Conservation (phyloP, 2,329 filamentous ascomycete genomes). For the Botryotinia narcissicola region DNA sequence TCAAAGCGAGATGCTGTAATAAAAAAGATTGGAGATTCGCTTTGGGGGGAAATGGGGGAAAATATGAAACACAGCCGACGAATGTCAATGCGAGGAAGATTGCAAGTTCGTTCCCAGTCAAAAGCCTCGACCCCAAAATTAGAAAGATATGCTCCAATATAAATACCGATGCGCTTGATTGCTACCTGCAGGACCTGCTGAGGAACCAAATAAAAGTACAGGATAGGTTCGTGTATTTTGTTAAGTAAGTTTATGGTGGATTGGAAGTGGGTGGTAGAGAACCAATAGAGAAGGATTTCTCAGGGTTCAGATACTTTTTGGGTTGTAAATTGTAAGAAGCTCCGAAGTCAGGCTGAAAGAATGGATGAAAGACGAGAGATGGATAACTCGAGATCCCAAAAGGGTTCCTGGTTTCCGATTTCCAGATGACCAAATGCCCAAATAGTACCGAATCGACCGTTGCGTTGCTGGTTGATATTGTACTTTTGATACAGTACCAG, state of each 20-base stretch:
- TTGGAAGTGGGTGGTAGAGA: background rate
- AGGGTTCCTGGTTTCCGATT: background rate
- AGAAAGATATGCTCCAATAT: conserved; percentile 26
- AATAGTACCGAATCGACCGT: background rate
- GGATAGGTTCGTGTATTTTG: conserved; percentile 15
- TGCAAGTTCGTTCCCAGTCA: conserved; percentile 23
- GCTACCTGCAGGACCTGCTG: conserved; percentile 26
- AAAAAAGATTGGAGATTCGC: conserved; percentile 14
- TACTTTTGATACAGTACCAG: background rate
- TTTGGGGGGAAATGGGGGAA: conserved; percentile 11
- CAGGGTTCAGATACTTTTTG: background rate
- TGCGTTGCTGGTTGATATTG: background rate
- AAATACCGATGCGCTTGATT: conserved; percentile 33
- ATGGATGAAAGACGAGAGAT: background rate
- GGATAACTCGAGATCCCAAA: background rate
- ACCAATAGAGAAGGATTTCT: background rate
- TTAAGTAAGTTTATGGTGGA: conserved; percentile 5
- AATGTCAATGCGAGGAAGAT: conserved; percentile 30
- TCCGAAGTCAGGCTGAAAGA: background rate
- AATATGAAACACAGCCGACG: conserved; percentile 17
- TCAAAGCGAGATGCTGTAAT: conserved; percentile 15
- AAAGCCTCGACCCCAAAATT: conserved; percentile 27
- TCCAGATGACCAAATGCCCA: background rate
- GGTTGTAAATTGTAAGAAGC: background rate
- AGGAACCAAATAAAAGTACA: conserved; percentile 17